A percentile compares a stretch with the other conserved stretches of the same genome.
These are phyloP conservation scores for Paraglomus brasilianum DNA, from an alignment of 192 early-diverging fungal genomes.

Conservation along the genomic window DNA sequence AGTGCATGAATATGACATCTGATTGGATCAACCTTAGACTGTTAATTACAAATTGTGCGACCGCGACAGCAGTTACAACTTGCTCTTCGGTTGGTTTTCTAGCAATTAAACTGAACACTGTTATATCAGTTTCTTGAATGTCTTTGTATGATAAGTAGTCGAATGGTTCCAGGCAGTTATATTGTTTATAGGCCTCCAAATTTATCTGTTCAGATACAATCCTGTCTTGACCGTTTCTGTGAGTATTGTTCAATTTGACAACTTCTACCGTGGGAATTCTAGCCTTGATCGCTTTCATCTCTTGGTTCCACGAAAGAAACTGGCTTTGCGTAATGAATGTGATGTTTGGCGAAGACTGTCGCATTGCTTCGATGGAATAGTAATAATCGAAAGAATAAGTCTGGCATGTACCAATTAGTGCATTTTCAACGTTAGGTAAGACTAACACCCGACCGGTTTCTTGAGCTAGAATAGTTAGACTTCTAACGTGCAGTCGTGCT, in stretches of 20 bases:
- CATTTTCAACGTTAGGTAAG: slow-evolving; percentile 6
- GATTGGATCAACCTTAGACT: neutral
- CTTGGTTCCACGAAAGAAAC: slow-evolving; percentile 3
- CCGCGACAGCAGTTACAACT: too few relatives aligned
- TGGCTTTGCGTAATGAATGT: slow-evolving; percentile 24
- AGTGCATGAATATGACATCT: neutral
- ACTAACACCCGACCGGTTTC: slow-evolving; percentile 7
- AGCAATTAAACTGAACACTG: neutral
- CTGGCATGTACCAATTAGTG: slow-evolving; percentile 3
- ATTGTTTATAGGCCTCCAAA: neutral
- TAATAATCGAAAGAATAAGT: slow-evolving; percentile 25
- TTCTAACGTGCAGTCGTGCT: slow-evolving; percentile 10
- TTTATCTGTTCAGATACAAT: too few relatives aligned
- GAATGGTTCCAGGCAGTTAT: neutral
- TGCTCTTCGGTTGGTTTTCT: neutral
- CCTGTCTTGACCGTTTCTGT: too few relatives aligned
- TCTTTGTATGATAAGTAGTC: neutral
- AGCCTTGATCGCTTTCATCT: neutral
- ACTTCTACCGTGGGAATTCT: neutral
- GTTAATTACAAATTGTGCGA: neutral
- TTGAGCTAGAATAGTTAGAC: neutral
- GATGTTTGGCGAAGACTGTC: neutral
- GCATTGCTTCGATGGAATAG: neutral
- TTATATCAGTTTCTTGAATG: neutral
- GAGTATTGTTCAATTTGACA: neutral